Evolutionary conservation across 2,329 filamentous ascomycete species (phyloP).

Genomic region (Orbilia blumenaviensis): DNA sequence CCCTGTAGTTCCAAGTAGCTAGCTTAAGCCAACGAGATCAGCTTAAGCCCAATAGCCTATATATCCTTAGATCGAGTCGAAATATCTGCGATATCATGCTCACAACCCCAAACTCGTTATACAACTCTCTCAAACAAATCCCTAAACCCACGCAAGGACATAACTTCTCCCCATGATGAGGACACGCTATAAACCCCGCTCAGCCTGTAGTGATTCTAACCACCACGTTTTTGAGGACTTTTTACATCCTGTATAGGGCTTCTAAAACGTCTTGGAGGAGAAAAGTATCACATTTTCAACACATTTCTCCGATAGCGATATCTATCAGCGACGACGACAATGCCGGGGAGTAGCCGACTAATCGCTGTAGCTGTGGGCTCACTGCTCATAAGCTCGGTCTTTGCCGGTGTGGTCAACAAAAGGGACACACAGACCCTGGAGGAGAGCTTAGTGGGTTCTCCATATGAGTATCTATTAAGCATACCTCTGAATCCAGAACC

Average conservation of each 20-base stretch:
- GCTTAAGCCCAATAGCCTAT: no score
- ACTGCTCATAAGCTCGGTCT: slow-evolving; percentile 19
- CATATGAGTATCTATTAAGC: background rate
- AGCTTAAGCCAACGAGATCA: no score
- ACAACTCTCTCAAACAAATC: slow-evolving; percentile 25
- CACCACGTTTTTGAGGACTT: slow-evolving; percentile 1
- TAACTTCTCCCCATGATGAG: background rate
- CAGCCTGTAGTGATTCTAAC: background rate
- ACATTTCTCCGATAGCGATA: no score
- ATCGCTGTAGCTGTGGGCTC: slow-evolving; percentile 21
- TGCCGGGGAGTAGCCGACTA: slow-evolving; percentile 20
- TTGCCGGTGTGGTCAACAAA: background rate
- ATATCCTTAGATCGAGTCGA: background rate
- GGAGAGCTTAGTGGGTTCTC: background rate
- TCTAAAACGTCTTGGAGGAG: background rate
- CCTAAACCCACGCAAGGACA: background rate
- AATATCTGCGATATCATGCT: slow-evolving; percentile 23
- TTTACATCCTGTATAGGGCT: background rate
- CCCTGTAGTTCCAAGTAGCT: no score
- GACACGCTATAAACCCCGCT: background rate
- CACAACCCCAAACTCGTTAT: background rate
- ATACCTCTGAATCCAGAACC: background rate
- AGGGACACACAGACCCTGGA: background rate
- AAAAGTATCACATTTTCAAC: background rate
- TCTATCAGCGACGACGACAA: background rate